phyloP scores from a whole-genome alignment of 1,284 basidiomycete genomes.

The Cutaneotrichosporon cavernicola region DNA sequence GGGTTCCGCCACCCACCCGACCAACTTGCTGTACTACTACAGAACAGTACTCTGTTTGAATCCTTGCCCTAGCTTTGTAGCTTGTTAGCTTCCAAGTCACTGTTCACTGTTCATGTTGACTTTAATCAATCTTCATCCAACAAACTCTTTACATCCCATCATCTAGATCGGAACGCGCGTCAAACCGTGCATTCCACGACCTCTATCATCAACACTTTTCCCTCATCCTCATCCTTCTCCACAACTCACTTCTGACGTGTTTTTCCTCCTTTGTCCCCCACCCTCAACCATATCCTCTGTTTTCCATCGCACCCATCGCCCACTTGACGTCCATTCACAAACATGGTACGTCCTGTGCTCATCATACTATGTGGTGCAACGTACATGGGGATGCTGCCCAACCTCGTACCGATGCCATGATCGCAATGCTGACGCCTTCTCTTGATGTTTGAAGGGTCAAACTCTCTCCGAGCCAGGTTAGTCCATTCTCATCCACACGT shows the following conservation, averaged over 20 bases:
- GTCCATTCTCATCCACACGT: slow-evolving; percentile 15
- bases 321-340: background rate
- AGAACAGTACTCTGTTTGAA: no score
- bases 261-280: background rate
- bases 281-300: background rate
- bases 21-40: no score
- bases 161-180: background rate
- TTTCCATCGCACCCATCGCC: background rate
- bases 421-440: slow-evolving; percentile 17
- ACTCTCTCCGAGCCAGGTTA: slow-evolving; percentile 53
- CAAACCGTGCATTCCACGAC: background rate
- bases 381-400: background rate
- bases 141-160: background rate
- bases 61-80: no score
- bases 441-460: slow-evolving; percentile 43
- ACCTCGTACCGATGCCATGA: background rate
- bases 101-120: no score
- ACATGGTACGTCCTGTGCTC: background rate
- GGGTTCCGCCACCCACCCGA: no score
- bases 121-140: background rate
- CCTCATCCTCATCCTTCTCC: background rate
- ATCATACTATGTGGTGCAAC: background rate
- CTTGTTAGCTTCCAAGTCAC: no score
- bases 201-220: background rate
- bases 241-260: background rate